These are phyloP conservation scores for Naganishia onofrii DNA, from an alignment of 768 basidiomycete species.

Conservation along the genomic window DNA sequence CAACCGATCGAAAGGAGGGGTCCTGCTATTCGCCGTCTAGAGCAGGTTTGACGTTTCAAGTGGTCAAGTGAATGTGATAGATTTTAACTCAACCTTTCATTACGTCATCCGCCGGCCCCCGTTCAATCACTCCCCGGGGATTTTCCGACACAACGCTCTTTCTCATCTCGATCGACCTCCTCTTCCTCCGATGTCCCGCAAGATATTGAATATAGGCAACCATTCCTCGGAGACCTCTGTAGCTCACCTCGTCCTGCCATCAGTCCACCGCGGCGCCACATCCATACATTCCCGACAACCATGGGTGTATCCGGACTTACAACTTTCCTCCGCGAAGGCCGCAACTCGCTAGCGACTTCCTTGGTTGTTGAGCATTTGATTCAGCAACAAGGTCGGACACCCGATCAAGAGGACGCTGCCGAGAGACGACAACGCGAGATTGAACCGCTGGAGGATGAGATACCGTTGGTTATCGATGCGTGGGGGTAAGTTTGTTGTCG, in stretches of 20 bases:
- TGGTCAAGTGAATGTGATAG: no score
- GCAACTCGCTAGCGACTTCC: slow-evolving; percentile 42
- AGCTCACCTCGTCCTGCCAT: neutral
- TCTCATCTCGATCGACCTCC: slow-evolving; percentile 4
- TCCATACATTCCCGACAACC: no score
- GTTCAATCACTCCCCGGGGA: neutral
- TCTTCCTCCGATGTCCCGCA: no score
- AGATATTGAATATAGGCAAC: no score
- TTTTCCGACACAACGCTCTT: neutral
- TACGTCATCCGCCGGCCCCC: slow-evolving; percentile 2
- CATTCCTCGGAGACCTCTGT: no score
- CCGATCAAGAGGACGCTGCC: neutral
- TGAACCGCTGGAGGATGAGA: slow-evolving; percentile 20
- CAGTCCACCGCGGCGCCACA: no score
- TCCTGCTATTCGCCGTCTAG: no score
- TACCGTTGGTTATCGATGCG: slow-evolving; percentile 49
- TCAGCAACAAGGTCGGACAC: neutral
- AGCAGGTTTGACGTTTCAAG: no score
- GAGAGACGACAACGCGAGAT: slow-evolving; percentile 13
- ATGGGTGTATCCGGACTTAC: slow-evolving; percentile 52
- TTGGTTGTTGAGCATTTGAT: slow-evolving; percentile 29
- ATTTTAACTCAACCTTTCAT: neutral
- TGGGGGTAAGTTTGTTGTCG: slow-evolving; percentile 46
- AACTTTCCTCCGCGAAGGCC: slow-evolving; percentile 49
- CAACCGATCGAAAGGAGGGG: neutral